Conservation (phyloP, 2,329 filamentous ascomycete species). For the Hypoxylon sp. region DNA sequence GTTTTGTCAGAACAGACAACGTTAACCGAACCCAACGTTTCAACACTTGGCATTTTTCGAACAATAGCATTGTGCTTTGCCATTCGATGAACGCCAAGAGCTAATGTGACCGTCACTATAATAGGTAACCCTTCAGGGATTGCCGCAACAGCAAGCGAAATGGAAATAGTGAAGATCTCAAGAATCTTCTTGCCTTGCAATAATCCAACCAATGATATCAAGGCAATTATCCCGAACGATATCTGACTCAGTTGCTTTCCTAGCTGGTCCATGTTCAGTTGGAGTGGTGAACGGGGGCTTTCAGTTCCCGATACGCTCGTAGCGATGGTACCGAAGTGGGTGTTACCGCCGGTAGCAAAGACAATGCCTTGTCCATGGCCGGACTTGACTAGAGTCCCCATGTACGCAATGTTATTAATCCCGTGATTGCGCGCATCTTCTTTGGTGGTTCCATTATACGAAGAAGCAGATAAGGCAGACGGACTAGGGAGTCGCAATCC, state of each 20-base stretch:
- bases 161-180: constrained; percentile 97
- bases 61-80: constrained; percentile 96
- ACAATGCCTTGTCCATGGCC: constrained; percentile 96
- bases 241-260: constrained; percentile 97
- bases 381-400: constrained; percentile 96
- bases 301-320: constrained; percentile 95
- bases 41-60: constrained; percentile 93
- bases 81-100: constrained; percentile 96
- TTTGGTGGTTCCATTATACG: constrained; percentile 71
- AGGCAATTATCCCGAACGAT: constrained; percentile 92
- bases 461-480: constrained; percentile 65
- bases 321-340: constrained; percentile 96
- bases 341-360: constrained; percentile 94
- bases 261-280: constrained; percentile 97
- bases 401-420: constrained; percentile 94
- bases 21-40: constrained; percentile 98
- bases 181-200: constrained; percentile 90
- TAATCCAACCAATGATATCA: constrained; percentile 93
- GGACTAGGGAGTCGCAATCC: constrained; percentile 56
- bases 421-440: constrained; percentile 79
- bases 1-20: constrained; percentile 99
- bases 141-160: constrained; percentile 94
- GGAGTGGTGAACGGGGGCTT: constrained; percentile 92
- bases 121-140: constrained; percentile 97
- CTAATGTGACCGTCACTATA: constrained; percentile 97